Evolutionary conservation across 2,329 filamentous ascomycete genomes (phyloP).

Genomic region (Chrysoporthe deuterocubensis): DNA sequence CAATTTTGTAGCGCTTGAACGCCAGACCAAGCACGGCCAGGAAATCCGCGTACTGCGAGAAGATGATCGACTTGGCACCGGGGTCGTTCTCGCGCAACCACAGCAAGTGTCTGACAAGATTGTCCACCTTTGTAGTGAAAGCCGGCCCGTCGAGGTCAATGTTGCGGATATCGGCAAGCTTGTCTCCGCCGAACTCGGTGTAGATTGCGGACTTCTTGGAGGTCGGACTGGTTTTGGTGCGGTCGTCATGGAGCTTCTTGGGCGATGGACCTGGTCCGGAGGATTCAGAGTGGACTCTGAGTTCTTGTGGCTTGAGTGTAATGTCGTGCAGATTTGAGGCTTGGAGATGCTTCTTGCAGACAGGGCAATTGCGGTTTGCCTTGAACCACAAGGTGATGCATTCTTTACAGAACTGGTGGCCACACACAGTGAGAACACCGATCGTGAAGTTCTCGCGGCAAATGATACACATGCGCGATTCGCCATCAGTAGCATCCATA

Average conservation of each 20-base stretch:
- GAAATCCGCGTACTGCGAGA: constrained; percentile 84
- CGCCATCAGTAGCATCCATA: constrained; percentile 64
- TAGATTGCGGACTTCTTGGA: constrained; percentile 65
- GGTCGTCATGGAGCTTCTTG: constrained; percentile 30
- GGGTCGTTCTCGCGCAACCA: constrained; percentile 86
- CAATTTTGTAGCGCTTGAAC: constrained; percentile 73
- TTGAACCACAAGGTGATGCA: constrained; percentile 83
- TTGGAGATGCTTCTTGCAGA: constrained; percentile 75
- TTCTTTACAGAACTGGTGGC: constrained; percentile 89
- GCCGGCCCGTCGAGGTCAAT: constrained; percentile 74
- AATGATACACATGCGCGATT: constrained; percentile 79
- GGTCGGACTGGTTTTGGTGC: constrained; percentile 26
- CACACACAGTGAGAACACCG: constrained; percentile 85
- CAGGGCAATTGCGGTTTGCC: constrained; percentile 75
- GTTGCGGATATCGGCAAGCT: constrained; percentile 79
- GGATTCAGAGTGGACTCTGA: constrained; percentile 61
- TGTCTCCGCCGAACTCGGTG: constrained; percentile 71
- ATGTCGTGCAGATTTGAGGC: constrained; percentile 80
- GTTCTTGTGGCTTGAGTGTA: constrained; percentile 75
- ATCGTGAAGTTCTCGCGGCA: constrained; percentile 77
- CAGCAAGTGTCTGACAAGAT: constrained; percentile 75
- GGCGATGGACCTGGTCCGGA: constrained; percentile 33
- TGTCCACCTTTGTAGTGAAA: constrained; percentile 92
- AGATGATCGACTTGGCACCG: constrained; percentile 90
- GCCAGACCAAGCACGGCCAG: constrained; percentile 73